These are phyloP conservation scores for Cladorrhinum sp. DNA, from an alignment of 2,329 filamentous ascomycete genomes.

Conservation along the genomic window DNA sequence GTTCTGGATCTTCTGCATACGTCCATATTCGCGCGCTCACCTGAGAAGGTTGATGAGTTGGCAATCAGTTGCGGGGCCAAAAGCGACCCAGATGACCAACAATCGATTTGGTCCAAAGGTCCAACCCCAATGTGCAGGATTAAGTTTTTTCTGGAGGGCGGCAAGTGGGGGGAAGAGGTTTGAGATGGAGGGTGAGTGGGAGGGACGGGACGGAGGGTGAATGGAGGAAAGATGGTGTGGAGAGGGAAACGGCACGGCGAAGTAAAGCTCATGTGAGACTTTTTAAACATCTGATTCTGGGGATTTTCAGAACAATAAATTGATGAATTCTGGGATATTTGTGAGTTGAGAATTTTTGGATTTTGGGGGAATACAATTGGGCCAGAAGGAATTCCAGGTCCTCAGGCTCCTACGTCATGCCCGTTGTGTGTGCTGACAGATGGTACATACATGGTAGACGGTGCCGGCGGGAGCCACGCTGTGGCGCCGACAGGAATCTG, in stretches of 20 bases:
- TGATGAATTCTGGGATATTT: not conserved
- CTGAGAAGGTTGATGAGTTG: conserved; percentile 28
- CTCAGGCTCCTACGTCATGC: not conserved
- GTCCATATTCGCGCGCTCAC: conserved; percentile 16
- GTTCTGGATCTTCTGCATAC: not conserved
- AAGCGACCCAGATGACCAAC: conserved; percentile 24
- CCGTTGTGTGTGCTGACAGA: conserved; percentile 1
- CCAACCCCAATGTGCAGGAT: conserved; percentile 9
- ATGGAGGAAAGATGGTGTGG: not conserved
- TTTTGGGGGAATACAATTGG: not conserved
- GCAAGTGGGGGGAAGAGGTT: conserved; percentile 5
- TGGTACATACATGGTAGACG: not conserved
- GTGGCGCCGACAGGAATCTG: conserved; percentile 8
- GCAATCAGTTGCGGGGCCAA: conserved; percentile 19
- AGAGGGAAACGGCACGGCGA: not conserved
- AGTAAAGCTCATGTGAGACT: not conserved
- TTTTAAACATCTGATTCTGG: not conserved
- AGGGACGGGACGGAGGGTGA: conserved; percentile 21
- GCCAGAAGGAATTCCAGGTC: not conserved
- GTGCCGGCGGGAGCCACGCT: conserved; percentile 8
- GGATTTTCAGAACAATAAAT: not conserved
- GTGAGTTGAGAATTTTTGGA: not conserved
- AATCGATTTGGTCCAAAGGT: conserved; percentile 12
- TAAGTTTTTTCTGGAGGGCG: not conserved
- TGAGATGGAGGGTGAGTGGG: conserved; percentile 14